Base-by-base conservation (phyloP, 176 grass and related monocot species). In the Miscanthus lutarioriparius region DNA sequence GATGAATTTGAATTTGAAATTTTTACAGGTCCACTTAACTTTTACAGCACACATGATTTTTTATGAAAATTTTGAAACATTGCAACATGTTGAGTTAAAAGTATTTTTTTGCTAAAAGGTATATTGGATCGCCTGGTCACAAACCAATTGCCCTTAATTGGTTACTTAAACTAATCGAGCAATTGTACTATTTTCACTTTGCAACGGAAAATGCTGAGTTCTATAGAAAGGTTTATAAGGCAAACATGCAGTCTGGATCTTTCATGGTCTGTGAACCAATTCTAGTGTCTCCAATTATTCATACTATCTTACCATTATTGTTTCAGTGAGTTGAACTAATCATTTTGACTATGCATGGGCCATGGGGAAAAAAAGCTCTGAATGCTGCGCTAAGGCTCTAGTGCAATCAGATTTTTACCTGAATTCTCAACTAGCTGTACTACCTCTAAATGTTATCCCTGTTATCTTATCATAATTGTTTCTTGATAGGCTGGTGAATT, bases 401-500 rank as follows among this genome's bases (percentile, higher is more conserved):
- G 4, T 87, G 38, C 16, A 47, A 74, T 3, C 17, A 20, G 10
- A 68, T 48, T 51, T 86, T 25, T 48, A 30, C 39, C 27, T 76
- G 22, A 7, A 77, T 77, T 17, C 67, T 78, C 15, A 71, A 20
- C 48, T 45, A 56, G 10, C 19, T 25, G 2, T 68, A 22, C 5
- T 35, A 19, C 6, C 17, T 67, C 17, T 26, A 51, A 68, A 78
- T 74, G 13, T 36, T 5, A 26, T 72, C 10, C 41, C 4, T 88
- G 17, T 47, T 75, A 75, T 64, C 73, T 84, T 67, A 70, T 62
- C 10, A 67, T 49, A 66, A 13, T 87, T 80, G 22, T 83, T 66
- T 63, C 4, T 80, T 83, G 47, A 67, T 67, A 98, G 96, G 93
- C 96, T 62, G 93, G 93, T 23, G 88, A 90, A 69, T 70, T 98